Conservation (phyloP, 2,329 filamentous ascomycete genomes). For the Aspergillus vadensis region DNA sequence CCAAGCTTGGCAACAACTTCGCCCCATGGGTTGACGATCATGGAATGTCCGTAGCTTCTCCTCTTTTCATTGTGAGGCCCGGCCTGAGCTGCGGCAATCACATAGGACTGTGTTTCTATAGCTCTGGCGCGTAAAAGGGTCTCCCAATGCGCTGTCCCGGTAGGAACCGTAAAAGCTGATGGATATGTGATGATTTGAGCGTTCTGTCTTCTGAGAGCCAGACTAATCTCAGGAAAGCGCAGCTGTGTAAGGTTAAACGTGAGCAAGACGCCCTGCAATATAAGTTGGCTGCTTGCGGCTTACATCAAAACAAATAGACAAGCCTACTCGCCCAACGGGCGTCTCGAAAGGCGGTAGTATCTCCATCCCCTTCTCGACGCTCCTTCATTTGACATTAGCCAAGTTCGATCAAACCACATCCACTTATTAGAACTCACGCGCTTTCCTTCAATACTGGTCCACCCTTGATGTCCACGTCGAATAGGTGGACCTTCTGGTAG, state of each 20-base stretch:
- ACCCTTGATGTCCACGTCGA: constrained; percentile 67
- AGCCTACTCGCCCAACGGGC: constrained; percentile 71
- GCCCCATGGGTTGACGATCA: constrained; percentile 88
- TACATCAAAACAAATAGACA: constrained; percentile 85
- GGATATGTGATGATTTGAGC: constrained; percentile 84
- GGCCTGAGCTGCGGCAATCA: constrained; percentile 81
- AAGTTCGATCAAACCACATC: background rate
- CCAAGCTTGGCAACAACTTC: constrained; percentile 66
- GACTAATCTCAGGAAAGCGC: constrained; percentile 74
- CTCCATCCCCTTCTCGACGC: constrained; percentile 66
- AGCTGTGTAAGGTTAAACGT: constrained; percentile 48
- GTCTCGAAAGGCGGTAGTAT: constrained; percentile 73
- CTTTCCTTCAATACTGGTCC: constrained; percentile 65
- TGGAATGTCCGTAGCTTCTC: constrained; percentile 79
- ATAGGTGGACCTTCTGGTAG: constrained; percentile 91
- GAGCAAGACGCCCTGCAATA: background rate
- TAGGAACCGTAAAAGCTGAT: constrained; percentile 85
- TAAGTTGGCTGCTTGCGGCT: constrained; percentile 21
- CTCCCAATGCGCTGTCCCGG: constrained; percentile 85
- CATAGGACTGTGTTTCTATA: constrained; percentile 85
- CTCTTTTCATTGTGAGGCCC: constrained; percentile 75
- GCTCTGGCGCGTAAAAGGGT: constrained; percentile 75
- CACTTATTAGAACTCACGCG: constrained; percentile 37
- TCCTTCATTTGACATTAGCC: constrained; percentile 37
- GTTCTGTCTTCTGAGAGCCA: constrained; percentile 65